phyloP scores from a whole-genome alignment of 2,329 filamentous ascomycete genomes.

The Fusarium sp. region DNA sequence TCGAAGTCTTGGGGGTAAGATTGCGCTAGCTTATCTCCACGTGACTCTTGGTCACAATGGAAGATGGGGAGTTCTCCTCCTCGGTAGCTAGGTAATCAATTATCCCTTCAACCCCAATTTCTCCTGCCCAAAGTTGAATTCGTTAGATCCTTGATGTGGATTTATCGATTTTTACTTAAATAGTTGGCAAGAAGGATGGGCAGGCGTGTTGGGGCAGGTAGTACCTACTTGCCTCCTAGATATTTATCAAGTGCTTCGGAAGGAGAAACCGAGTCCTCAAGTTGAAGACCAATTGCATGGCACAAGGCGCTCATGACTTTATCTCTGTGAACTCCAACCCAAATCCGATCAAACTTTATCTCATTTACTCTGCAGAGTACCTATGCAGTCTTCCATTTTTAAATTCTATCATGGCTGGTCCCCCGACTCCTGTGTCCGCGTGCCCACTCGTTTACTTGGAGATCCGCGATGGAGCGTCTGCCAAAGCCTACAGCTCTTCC shows the following conservation, averaged over 20 bases:
- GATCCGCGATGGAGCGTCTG: conserved; percentile 37
- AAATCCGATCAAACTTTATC: background rate
- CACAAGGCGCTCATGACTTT: background rate
- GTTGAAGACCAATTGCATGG: background rate
- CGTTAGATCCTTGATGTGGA: background rate
- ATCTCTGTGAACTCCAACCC: background rate
- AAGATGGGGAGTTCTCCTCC: background rate
- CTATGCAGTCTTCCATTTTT: background rate
- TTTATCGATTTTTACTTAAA: background rate
- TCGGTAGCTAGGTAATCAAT: background rate
- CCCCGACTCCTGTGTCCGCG: conserved; percentile 44
- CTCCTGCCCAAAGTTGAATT: background rate
- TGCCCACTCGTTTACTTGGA: conserved; percentile 46
- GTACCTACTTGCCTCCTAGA: background rate
- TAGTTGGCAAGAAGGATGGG: background rate
- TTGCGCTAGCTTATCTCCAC: conserved; percentile 25
- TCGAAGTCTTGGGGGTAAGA: conserved; percentile 22
- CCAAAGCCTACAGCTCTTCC: conserved; percentile 36
- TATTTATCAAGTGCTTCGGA: background rate
- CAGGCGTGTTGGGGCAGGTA: background rate
- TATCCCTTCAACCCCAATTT: conserved; percentile 28
- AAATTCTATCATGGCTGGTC: conserved; percentile 37
- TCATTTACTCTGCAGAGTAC: background rate
- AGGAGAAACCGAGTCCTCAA: background rate
- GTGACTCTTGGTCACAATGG: background rate